Percentiles rank a stretch among this genome's conserved stretches.
Evolutionary conservation across 2,329 filamentous ascomycete genomes (phyloP).

Genomic region (Neopestalotiopsis rosae): DNA sequence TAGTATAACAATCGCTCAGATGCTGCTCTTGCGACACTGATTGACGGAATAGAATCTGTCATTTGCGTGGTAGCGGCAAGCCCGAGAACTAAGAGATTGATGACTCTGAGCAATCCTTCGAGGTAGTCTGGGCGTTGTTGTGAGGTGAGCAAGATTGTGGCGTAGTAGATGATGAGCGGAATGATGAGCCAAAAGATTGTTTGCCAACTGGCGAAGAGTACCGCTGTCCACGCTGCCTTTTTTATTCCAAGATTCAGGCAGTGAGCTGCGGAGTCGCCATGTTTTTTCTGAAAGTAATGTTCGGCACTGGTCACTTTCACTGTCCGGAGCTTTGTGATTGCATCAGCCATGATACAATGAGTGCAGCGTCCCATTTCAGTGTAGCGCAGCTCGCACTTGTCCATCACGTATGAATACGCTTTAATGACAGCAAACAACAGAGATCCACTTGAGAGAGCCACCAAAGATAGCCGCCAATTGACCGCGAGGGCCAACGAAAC

Average conservation of each 20-base stretch:
- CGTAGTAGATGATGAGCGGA: constrained; percentile 86
- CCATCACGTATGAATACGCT: constrained; percentile 67
- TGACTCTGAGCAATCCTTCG: constrained; percentile 71
- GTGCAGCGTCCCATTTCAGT: constrained; percentile 67
- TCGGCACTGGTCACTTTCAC: constrained; percentile 80
- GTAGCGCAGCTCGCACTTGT: constrained; percentile 73
- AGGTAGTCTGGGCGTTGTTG: constrained; percentile 50
- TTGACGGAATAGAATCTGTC: constrained; percentile 78
- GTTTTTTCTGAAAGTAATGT: constrained; percentile 69
- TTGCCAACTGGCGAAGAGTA: constrained; percentile 80
- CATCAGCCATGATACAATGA: constrained; percentile 72
- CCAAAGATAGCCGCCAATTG: constrained; percentile 82
- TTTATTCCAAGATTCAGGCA: constrained; percentile 67
- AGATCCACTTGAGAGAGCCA: constrained; percentile 73
- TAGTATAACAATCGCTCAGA: constrained; percentile 76
- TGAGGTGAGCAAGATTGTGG: constrained; percentile 64
- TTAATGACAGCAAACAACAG: constrained; percentile 70
- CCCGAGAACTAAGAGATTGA: constrained; percentile 84
- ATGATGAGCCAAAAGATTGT: constrained; percentile 73
- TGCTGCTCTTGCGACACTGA: constrained; percentile 74
- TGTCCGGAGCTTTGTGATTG: constrained; percentile 78
- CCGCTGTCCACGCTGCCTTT: constrained; percentile 70
- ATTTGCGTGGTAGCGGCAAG: constrained; percentile 75
- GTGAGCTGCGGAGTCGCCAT: constrained; percentile 53
- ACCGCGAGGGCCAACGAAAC: constrained; percentile 75